Conservation (phyloP, 495 filamentous ascomycete species). For the Tuber indicum region DNA sequence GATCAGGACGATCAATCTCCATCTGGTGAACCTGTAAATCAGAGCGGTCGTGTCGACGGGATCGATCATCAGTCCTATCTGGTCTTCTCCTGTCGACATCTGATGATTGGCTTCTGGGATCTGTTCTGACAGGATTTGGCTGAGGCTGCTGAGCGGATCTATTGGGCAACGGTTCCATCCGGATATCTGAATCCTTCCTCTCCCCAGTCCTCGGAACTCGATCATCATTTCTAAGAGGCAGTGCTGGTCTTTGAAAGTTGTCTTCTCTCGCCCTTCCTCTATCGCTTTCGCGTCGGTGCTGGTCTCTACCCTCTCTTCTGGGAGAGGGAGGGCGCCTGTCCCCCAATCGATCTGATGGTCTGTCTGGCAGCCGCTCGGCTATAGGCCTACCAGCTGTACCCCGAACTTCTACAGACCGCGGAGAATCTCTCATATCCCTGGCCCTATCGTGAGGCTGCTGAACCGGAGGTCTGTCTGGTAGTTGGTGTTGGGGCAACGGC, state of each 20-base stretch:
- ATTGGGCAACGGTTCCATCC: constrained; percentile 23
- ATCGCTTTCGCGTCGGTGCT: constrained; percentile 37
- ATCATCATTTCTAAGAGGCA: constrained; percentile 26
- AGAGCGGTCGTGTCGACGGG: constrained; percentile 19
- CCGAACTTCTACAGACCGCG: constrained; percentile 35
- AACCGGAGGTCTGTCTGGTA: constrained; percentile 37
- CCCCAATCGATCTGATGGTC: constrained; percentile 36
- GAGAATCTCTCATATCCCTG: constrained; percentile 39
- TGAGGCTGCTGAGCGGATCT: constrained; percentile 23
- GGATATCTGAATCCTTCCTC: constrained; percentile 33
- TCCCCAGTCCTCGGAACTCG: constrained; percentile 19
- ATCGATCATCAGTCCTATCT: constrained; percentile 27
- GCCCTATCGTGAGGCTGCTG: constrained; percentile 33
- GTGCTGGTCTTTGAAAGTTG: constrained; percentile 42
- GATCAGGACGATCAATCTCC: constrained; percentile 21
- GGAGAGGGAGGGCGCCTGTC: constrained; percentile 36
- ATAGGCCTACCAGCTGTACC: constrained; percentile 17
- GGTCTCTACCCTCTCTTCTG: constrained; percentile 27
- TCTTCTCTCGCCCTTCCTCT: constrained; percentile 37
- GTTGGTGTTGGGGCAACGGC: constrained; percentile 32
- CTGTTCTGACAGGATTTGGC: constrained; percentile 25
- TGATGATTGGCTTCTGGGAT: constrained; percentile 28
- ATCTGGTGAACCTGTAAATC: constrained; percentile 9
- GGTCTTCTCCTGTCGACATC: constrained; percentile 28
- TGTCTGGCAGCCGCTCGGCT: constrained; percentile 35